Evolutionary conservation across 345 rosid species (phyloP).

Genomic region (Sonneratia caseolaris): DNA sequence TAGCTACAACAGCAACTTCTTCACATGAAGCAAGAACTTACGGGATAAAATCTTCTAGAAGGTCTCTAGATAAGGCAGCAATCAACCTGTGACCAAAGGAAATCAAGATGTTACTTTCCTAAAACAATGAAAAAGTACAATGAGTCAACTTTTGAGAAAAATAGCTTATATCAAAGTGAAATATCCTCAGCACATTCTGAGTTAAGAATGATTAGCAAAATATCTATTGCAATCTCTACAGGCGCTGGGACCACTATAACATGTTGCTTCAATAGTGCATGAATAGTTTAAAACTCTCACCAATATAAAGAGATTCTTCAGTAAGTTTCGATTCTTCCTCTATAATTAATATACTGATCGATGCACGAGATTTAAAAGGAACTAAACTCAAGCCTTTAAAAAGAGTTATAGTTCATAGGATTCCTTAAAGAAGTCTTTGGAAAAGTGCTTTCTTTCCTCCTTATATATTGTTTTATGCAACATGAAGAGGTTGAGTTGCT

Average conservation of each 20-base stretch:
- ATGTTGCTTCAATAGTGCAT: neutral
- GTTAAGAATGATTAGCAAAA: neutral
- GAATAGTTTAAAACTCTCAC: neutral
- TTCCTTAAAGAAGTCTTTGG: too few relatives aligned
- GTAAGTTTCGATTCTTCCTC: neutral
- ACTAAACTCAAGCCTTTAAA: neutral
- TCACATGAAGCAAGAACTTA: slow-evolving; percentile 34
- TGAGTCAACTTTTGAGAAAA: neutral
- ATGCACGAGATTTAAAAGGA: neutral
- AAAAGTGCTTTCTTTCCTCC: too few relatives aligned
- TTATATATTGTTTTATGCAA: too few relatives aligned
- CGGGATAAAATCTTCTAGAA: slow-evolving; percentile 57
- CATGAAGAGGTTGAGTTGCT: neutral
- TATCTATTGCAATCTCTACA: neutral
- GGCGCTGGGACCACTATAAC: neutral
- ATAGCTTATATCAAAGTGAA: neutral
- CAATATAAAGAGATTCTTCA: neutral
- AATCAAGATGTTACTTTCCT: slow-evolving; percentile 2
- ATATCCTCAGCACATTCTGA: neutral
- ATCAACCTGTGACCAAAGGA: slow-evolving; percentile 44
- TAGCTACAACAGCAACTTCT: slow-evolving; percentile 3
- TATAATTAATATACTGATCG: neutral
- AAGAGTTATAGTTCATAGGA: neutral
- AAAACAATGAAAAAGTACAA: neutral
- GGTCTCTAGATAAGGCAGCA: slow-evolving; percentile 83